A percentile compares a stretch with the other conserved stretches of the same genome.
Conservation (phyloP, 2,329 filamentous ascomycete genomes). For the Colletotrichum filicis region DNA sequence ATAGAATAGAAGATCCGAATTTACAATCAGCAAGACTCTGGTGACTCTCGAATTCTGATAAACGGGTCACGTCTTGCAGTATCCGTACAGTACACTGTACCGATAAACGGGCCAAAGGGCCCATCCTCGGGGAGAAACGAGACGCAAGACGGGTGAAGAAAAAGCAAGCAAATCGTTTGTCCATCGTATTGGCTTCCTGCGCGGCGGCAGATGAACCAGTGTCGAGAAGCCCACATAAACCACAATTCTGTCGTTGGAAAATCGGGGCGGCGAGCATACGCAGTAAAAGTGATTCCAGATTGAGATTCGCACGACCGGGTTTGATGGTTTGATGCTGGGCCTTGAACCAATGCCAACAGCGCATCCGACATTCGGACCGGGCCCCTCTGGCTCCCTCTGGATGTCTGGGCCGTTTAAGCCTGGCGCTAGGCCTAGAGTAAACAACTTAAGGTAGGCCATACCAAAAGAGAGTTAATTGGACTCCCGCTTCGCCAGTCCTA, state of each 20-base stretch:
- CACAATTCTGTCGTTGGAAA: conserved; percentile 6
- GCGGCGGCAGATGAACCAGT: conserved; percentile 16
- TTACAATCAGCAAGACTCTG: not conserved
- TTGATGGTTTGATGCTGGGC: too few relatives aligned
- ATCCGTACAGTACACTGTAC: not conserved
- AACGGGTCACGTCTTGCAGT: not conserved
- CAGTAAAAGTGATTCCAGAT: not conserved
- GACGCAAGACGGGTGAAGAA: not conserved
- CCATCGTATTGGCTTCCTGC: not conserved
- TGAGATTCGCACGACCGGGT: not conserved
- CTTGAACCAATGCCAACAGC: conserved; percentile 1
- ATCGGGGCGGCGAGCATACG: not conserved
- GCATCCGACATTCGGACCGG: not conserved
- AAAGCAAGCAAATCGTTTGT: not conserved
- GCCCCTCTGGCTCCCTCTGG: not conserved
- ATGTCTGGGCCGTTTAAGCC: conserved; percentile 4
- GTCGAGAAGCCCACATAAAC: conserved; percentile 18
- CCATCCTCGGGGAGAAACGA: not conserved
- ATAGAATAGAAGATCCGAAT: not conserved
- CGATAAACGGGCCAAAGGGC: not conserved
- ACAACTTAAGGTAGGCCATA: conserved; percentile 16
- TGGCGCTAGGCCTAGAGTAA: conserved; percentile 11
- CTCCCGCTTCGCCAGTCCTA: conserved; percentile 15
- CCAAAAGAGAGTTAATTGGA: conserved; percentile 31
- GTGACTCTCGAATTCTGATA: not conserved